These are phyloP conservation scores for Leccinum subgranulosum DNA, from an alignment of 768 basidiomycete species.

Conservation along the genomic window DNA sequence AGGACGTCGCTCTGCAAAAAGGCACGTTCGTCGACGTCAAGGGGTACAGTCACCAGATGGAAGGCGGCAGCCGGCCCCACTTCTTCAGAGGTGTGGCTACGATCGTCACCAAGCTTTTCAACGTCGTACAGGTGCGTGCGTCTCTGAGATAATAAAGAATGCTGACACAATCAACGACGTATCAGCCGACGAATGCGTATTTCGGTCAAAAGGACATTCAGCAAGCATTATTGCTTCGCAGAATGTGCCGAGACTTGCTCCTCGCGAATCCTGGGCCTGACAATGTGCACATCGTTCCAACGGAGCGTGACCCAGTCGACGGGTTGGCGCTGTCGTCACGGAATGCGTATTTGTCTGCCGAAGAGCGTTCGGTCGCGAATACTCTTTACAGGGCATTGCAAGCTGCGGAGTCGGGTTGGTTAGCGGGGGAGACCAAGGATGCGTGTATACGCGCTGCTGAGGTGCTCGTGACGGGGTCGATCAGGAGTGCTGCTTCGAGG, in stretches of 20 bases:
- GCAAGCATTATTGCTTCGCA: conserved; percentile 82
- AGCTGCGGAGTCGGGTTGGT: conserved; percentile 56
- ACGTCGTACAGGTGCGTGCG: conserved; percentile 70
- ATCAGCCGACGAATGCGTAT: conserved; percentile 80
- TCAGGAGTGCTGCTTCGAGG: conserved; percentile 29
- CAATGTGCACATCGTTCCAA: conserved; percentile 85
- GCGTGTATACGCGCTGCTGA: conserved; percentile 46
- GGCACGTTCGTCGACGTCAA: conserved; percentile 93
- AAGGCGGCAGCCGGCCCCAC: conserved; percentile 79
- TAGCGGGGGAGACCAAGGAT: conserved; percentile 44
- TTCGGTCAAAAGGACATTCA: conserved; percentile 99
- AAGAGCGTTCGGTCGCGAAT: conserved; percentile 61
- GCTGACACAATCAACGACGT: not conserved
- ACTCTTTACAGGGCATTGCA: conserved; percentile 68
- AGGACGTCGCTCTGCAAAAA: conserved; percentile 67
- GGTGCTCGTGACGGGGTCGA: conserved; percentile 36
- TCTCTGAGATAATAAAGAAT: not conserved
- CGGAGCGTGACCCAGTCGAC: conserved; percentile 61
- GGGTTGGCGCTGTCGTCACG: conserved; percentile 88
- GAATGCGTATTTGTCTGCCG: conserved; percentile 72
- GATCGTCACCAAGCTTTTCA: conserved; percentile 93
- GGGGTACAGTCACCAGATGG: conserved; percentile 91
- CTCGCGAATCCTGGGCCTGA: conserved; percentile 70
- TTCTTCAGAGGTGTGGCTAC: conserved; percentile 97
- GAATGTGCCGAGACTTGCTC: conserved; percentile 75